A percentile compares a stretch with the other conserved stretches of the same genome.
These are phyloP conservation scores for Thelonectria blattea DNA, from an alignment of 2,329 filamentous ascomycete species.

Conservation along the genomic window DNA sequence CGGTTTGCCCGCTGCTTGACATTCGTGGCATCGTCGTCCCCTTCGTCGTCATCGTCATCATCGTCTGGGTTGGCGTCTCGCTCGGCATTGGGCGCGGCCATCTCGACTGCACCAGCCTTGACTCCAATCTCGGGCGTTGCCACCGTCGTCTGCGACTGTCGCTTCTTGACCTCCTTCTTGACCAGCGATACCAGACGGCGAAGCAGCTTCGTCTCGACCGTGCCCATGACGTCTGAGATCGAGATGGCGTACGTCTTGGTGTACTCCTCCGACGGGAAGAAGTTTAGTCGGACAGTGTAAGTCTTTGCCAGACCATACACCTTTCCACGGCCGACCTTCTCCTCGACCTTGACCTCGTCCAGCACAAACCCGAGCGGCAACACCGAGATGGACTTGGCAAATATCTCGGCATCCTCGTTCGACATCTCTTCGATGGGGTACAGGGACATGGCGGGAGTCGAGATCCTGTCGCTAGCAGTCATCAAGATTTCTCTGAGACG, in stretches of 20 bases:
- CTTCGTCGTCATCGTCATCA: constrained; percentile 65
- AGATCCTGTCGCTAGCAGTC: constrained; percentile 89
- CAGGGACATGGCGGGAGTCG: constrained; percentile 89
- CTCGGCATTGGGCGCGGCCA: constrained; percentile 47
- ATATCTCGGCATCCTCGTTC: constrained; percentile 72
- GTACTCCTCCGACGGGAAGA: constrained; percentile 88
- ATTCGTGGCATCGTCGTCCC: constrained; percentile 78
- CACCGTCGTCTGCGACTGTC: constrained; percentile 67
- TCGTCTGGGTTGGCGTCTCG: constrained; percentile 44
- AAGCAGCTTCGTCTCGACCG: constrained; percentile 83
- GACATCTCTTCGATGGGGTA: constrained; percentile 76
- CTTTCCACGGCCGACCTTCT: constrained; percentile 75
- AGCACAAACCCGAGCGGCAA: constrained; percentile 84
- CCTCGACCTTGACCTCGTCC: constrained; percentile 80
- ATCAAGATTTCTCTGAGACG: constrained; percentile 97
- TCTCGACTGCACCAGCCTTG: constrained; percentile 60
- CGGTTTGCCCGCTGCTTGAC: constrained; percentile 79
- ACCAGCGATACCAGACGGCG: constrained; percentile 73
- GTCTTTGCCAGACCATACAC: constrained; percentile 77
- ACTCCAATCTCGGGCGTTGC: constrained; percentile 77
- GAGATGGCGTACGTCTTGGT: constrained; percentile 83
- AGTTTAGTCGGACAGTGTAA: constrained; percentile 80
- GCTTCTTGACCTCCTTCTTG: constrained; percentile 83
- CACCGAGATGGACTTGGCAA: constrained; percentile 90
- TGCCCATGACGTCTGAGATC: constrained; percentile 75